phyloP scores from a whole-genome alignment of 352 stramenopile genomes.

The Discostella stelligera region DNA sequence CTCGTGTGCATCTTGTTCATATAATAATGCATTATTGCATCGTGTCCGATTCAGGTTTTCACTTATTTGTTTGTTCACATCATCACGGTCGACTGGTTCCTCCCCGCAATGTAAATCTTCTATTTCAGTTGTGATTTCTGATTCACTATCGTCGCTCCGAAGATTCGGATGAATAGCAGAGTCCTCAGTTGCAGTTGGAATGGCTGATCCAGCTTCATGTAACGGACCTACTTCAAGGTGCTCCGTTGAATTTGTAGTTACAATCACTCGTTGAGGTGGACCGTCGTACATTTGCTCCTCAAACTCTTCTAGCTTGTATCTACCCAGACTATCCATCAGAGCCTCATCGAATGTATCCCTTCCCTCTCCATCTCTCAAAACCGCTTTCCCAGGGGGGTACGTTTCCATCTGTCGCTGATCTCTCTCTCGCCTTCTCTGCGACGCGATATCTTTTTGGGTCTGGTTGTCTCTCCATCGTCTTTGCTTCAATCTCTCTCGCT shows the following conservation, averaged over 20 bases:
- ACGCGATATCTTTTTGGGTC: slow-evolving; percentile 11
- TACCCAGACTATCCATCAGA: slow-evolving; percentile 25
- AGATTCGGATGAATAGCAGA: slow-evolving; percentile 6
- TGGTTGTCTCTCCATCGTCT: neutral
- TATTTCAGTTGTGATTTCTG: slow-evolving; percentile 53
- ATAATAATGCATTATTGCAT: slow-evolving; percentile 3
- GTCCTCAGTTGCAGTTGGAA: neutral
- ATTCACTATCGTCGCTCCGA: slow-evolving; percentile 36
- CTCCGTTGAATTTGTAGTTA: slow-evolving; percentile 10
- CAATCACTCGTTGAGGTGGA: slow-evolving; percentile 33
- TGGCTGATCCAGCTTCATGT: neutral
- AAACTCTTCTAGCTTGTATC: neutral
- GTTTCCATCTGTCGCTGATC: slow-evolving; percentile 38
- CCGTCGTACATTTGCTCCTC: slow-evolving; percentile 26
- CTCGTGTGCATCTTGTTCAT: slow-evolving; percentile 17
- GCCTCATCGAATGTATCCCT: slow-evolving; percentile 32
- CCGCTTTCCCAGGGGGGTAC: slow-evolving; percentile 29
- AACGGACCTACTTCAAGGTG: neutral
- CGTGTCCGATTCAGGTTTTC: slow-evolving; percentile 3
- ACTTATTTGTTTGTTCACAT: slow-evolving; percentile 9
- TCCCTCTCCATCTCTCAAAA: slow-evolving; percentile 15
- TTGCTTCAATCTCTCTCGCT: slow-evolving; percentile 38
- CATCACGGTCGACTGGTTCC: slow-evolving; percentile 8
- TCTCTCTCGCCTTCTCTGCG: slow-evolving; percentile 33
- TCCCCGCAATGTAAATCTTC: slow-evolving; percentile 38